Evolutionary conservation across 805 yeast genomes (phyloP), one percentile per base, ranked within the genome.

Genomic region (Komagataella populi): DNA sequence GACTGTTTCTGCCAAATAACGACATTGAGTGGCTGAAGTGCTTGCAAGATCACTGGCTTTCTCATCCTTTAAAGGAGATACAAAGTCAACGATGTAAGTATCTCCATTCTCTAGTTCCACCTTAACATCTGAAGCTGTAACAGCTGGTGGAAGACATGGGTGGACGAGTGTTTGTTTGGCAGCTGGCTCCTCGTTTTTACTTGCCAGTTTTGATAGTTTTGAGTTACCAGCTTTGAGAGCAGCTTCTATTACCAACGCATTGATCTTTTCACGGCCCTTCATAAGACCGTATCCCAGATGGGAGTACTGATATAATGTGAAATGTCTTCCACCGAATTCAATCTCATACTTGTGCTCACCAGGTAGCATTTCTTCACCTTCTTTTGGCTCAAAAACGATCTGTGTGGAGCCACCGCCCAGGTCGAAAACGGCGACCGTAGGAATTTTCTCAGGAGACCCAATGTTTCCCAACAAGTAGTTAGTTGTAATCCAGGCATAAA

Each of bases 391-490:
- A 66, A 93, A 93, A 6, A 93, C 99, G 70, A 93, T 89, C 70
- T 95, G 99, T 12, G 99, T 93, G 6, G 97, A 88, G 3, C 98
- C 98, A 61, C 99, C 99, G 59, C 99, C 99, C 54, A 93, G 77
- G 67, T 93, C 99, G 62, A 93, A 93, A 8, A 93, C 96, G 20
- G 98, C 99, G 49, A 95, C 96, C 10, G 99, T 93, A 30, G 96
- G 89, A 23, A 70, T 65, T 66, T 83, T 84, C 45, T 78, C 82
- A 20, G 80, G 65, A n/a, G 74, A 64, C 14, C 98, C 99, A 65
- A 93, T 91, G 70, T 91, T 93, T 46, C 97, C 98, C 59, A 91
- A 75, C 57, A 93, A 71, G 66, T 83, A 93, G 70, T 93, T 93
- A 49, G 96, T 83, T 23, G 99, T 93, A 66, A 93, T 85, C 99